These are phyloP conservation scores for Leptodontidium sp. DNA, from an alignment of 2,329 filamentous ascomycete species.

Conservation along the genomic window DNA sequence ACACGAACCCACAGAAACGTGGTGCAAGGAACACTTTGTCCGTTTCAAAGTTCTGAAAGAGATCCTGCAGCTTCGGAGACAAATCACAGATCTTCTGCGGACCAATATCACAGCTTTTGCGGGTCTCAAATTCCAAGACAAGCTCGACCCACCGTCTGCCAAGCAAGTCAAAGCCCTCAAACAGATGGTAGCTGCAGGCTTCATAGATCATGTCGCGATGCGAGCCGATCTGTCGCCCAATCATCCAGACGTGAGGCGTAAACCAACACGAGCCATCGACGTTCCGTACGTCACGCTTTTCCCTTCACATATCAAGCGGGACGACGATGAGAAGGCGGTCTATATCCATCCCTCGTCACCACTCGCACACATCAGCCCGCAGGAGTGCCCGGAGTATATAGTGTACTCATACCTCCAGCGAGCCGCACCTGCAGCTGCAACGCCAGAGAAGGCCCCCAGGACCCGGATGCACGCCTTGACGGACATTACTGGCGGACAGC, in stretches of 20 bases:
- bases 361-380: slow-evolving; percentile 72
- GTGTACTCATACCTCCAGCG: slow-evolving; percentile 88
- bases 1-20: slow-evolving; percentile 73
- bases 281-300: slow-evolving; percentile 90
- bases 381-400: slow-evolving; percentile 86
- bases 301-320: slow-evolving; percentile 62
- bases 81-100: slow-evolving; percentile 83
- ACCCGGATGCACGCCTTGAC: slow-evolving; percentile 91
- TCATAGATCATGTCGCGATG: slow-evolving; percentile 93
- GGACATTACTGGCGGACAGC: slow-evolving; percentile 76
- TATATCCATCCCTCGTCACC: slow-evolving; percentile 89
- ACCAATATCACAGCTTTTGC: slow-evolving; percentile 74
- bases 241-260: slow-evolving; percentile 71
- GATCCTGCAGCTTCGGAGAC: slow-evolving; percentile 80
- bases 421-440: slow-evolving; percentile 58
- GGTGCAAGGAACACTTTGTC: slow-evolving; percentile 86
- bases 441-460: slow-evolving; percentile 65
- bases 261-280: slow-evolving; percentile 86
- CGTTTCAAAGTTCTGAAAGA: slow-evolving; percentile 88
- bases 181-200: slow-evolving; percentile 90
- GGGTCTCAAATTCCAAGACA: slow-evolving; percentile 63
- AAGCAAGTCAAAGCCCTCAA: slow-evolving; percentile 83
- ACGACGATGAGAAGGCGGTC: slow-evolving; percentile 69
- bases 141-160: slow-evolving; percentile 65
- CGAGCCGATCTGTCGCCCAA: slow-evolving; percentile 84